Conservation (phyloP, 139 green algal species). For the Chlorella ohadii region DNA sequence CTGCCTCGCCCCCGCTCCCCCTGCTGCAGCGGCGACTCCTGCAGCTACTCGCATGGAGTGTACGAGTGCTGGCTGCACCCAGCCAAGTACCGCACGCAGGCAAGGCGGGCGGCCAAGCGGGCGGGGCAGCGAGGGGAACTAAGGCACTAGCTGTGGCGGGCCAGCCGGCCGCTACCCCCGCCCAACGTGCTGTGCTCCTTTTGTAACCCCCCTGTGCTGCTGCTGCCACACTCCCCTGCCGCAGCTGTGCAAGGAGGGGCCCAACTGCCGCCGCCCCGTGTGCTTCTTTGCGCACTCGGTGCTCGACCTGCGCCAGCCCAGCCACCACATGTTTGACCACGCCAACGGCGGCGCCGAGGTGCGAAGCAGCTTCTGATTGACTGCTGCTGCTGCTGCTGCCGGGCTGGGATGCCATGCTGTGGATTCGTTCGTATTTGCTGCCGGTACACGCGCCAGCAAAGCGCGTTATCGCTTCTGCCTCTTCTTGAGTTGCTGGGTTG, state of each 20-base stretch:
- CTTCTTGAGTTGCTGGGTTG: neutral
- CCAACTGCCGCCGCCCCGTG: slow-evolving; percentile 77
- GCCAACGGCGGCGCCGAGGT: neutral
- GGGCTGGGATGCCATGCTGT: no score
- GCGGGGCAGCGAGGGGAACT: no score
- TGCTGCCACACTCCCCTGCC: no score
- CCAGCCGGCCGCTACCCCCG: no score
- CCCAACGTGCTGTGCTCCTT: no score
- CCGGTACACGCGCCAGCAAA: no score
- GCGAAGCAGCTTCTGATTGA: neutral
- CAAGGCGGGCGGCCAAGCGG: no score
- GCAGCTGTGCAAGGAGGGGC: slow-evolving; percentile 91
- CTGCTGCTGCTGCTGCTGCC: no score
- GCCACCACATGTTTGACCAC: slow-evolving; percentile 33
- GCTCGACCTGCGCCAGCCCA: slow-evolving; percentile 75
- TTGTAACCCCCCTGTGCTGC: no score
- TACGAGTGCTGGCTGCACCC: slow-evolving; percentile 95
- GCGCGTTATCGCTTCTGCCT: no score
- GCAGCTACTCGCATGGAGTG: slow-evolving; percentile 90
- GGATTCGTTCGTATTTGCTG: no score
- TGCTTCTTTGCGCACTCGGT: slow-evolving; percentile 96
- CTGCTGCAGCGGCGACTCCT: slow-evolving; percentile 70
- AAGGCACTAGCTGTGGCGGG: no score
- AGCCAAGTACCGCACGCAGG: slow-evolving; percentile 77
- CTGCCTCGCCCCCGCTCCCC: neutral